These are phyloP conservation scores for Saccharomyces eubayanus DNA, from an alignment of 805 yeast species.

Conservation along the genomic window DNA sequence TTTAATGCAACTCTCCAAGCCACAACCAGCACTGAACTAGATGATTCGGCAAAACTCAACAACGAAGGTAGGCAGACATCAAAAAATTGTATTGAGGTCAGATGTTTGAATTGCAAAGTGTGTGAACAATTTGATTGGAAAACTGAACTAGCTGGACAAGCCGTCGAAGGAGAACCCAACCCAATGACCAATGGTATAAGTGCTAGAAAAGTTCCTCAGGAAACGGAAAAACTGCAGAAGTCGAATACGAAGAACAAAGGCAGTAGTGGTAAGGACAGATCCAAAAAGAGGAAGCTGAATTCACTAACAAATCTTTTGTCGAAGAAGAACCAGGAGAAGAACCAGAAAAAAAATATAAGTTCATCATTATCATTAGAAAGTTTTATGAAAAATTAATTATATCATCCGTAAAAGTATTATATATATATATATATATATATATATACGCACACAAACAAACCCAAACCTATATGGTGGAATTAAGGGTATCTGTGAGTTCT, in stretches of 20 bases:
- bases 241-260: conserved; percentile 4
- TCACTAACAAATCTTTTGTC: conserved; percentile 36
- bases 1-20: conserved; percentile 7
- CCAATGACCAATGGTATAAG: background rate
- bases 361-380: conserved; percentile 41
- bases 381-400: conserved; percentile 33
- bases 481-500: conserved; percentile 5
- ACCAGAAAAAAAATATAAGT: conserved; percentile 24
- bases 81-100: background rate
- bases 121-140: background rate
- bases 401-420: background rate
- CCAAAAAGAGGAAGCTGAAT: conserved; percentile 41
- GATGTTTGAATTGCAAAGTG: background rate
- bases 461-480: conserved; percentile 2
- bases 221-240: background rate
- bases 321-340: conserved; percentile 35
- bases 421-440: background rate
- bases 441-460: background rate
- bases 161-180: background rate
- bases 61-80: background rate
- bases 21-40: background rate
- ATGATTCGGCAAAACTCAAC: background rate
- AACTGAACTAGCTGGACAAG: background rate
- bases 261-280: conserved; percentile 31
- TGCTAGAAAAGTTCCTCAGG: background rate